phyloP scores from a whole-genome alignment of 192 early-diverging fungal species.

The Powellomyces hirtus region DNA sequence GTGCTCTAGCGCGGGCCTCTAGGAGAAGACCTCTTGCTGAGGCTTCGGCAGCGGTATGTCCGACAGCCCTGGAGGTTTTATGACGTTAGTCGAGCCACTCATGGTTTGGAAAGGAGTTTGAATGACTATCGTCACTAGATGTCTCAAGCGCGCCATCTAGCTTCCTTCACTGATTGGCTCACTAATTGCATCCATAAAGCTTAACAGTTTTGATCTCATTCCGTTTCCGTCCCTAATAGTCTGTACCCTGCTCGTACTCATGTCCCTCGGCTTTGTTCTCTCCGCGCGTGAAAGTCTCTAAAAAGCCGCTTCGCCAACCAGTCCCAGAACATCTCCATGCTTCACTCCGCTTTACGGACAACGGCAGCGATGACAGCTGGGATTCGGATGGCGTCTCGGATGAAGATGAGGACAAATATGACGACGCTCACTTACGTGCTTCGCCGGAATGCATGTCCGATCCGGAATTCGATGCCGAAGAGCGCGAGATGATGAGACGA shows the following conservation, averaged over 20 bases:
- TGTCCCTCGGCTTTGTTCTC: not conserved
- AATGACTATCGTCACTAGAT: not conserved
- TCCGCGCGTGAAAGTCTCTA: not conserved
- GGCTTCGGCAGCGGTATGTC: no score
- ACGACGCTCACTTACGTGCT: not conserved
- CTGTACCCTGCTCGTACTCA: conserved; percentile 5
- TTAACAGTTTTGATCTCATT: not conserved
- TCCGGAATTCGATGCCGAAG: conserved; percentile 1
- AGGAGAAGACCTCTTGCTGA: not conserved
- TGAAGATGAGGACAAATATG: no score
- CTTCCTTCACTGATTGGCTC: not conserved
- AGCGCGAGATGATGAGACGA: not conserved
- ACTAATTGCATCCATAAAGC: not conserved
- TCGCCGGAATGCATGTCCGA: conserved; percentile 5
- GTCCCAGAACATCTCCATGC: not conserved
- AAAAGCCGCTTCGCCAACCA: not conserved
- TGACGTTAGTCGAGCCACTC: no score
- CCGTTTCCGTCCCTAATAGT: not conserved
- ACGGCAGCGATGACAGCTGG: not conserved
- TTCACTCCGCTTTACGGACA: not conserved
- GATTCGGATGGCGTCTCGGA: not conserved
- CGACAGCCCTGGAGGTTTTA: no score
- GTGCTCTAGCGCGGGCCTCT: not conserved
- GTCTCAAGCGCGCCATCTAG: not conserved
- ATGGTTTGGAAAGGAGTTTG: not conserved